Evolutionary conservation across 805 yeast species (phyloP).

Genomic region (Grigorovia transvaalensis): DNA sequence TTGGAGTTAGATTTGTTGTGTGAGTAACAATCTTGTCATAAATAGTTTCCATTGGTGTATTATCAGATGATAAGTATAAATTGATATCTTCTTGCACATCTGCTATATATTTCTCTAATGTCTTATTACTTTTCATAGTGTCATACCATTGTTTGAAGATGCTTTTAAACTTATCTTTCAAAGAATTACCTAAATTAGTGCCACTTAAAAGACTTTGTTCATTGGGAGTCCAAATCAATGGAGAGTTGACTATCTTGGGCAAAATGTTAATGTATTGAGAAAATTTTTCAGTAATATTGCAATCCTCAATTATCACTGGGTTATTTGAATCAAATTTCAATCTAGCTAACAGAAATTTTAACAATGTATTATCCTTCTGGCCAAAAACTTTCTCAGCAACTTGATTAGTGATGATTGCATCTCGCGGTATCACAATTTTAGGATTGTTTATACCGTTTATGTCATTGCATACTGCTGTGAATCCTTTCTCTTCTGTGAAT

Average conservation of each 20-base stretch:
- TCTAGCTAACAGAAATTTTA: constrained; percentile 34
- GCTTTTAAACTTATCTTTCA: constrained; percentile 36
- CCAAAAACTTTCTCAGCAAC: constrained; percentile 19
- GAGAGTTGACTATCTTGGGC: constrained; percentile 41
- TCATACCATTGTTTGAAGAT: constrained; percentile 55
- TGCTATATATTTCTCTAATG: background rate
- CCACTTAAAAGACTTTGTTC: constrained; percentile 48
- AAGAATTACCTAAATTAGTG: constrained; percentile 52
- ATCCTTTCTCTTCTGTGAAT: constrained; percentile 29
- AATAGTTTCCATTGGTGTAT: constrained; percentile 9
- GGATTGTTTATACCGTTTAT: constrained; percentile 20
- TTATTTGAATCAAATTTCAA: constrained; percentile 28
- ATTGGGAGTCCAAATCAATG: constrained; percentile 49
- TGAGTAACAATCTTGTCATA: constrained; percentile 10
- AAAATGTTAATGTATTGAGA: constrained; percentile 40
- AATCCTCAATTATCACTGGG: constrained; percentile 4
- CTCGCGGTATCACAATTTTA: constrained; percentile 22
- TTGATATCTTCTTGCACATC: constrained; percentile 11
- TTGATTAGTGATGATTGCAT: constrained; percentile 22
- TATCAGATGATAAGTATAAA: constrained; percentile 10
- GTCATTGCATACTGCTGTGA: constrained; percentile 20
- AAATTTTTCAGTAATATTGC: constrained; percentile 18
- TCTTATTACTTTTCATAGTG: background rate
- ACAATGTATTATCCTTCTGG: constrained; percentile 24
- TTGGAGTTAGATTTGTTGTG: constrained; percentile 7